Evolutionary conservation across 192 early-diverging fungal species (phyloP), one percentile per base, ranked within the genome.

Genomic region (Podila clonocystis): DNA sequence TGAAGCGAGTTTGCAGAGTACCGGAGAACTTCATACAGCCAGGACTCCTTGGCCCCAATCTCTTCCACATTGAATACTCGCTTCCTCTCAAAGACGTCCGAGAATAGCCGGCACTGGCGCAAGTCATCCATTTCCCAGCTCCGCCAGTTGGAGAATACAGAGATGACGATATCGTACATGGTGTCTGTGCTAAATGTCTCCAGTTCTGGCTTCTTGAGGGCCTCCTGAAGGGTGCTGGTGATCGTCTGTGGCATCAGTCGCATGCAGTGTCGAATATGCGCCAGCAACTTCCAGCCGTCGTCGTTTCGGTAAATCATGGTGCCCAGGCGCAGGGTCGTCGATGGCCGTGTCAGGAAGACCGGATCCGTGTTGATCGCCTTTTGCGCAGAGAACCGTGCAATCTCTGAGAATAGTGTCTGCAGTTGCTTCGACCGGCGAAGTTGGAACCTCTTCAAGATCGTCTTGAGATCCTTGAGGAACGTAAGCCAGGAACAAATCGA

Each of bases 261-360:
- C 59, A 87, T 82, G 65, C 88, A 90, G 68, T 91, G 88, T 29
- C 93, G 71, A 62, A 94, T 82, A 63, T 91, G 89, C 15, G 83
- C 83, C 9, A 95, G 61, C 4, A 95, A 65, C 66, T 93, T 95
- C 94, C 94, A 95, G 26, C 91, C 91, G 50, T 85, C 85, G 70
- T 95, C 92, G 28, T 83, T 85, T 63, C 93, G 88, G 69, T 90
- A 87, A 63, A 86, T 84, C 31, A 86, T 73, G 9, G 88, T 84
- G 13, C 91, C 92, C 5, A 94, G 63, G 48, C 90, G 62, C 70
- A 93, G 87, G 19, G 93, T 80, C 28, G 84, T 83, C 5, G 90
- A 91, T 5, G 93, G 92, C 19, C 85, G 65, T 0, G 91, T 89
- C 60, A 95, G 68, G 68, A 94, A 94, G 6, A 79, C 61, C 8